Evolutionary conservation across 129 eudicot species (phyloP).

Genomic region (Mikania micrantha): DNA sequence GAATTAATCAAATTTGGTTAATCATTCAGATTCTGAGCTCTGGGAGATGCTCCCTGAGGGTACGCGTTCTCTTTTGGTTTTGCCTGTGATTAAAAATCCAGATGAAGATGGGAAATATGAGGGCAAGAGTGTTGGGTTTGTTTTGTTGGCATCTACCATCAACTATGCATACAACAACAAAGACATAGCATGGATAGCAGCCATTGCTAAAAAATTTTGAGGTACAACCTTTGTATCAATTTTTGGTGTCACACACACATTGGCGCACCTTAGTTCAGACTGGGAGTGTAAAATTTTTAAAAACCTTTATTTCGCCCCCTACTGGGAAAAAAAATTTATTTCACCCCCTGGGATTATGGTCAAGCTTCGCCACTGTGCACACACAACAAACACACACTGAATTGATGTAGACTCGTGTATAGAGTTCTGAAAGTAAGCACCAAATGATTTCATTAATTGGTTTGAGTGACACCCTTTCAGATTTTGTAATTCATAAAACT

Average conservation of each 20-base stretch:
- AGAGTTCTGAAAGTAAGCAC: neutral
- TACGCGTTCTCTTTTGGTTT: constrained; percentile 64
- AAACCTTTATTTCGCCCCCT: no score
- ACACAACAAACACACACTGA: no score
- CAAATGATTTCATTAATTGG: neutral
- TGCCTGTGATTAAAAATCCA: constrained; percentile 38
- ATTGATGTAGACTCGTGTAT: neutral
- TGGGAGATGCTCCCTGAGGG: constrained; percentile 66
- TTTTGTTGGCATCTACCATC: constrained; percentile 70
- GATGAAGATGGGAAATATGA: neutral
- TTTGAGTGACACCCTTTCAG: neutral
- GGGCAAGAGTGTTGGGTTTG: constrained; percentile 41
- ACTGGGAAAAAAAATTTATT: no score
- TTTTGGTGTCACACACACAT: no score
- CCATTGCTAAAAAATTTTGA: constrained; percentile 61
- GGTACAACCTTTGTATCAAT: constrained; percentile 24
- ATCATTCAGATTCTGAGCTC: constrained; percentile 48
- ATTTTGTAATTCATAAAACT: neutral
- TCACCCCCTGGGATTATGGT: no score
- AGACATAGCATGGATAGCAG: constrained; percentile 75
- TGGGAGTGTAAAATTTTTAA: no score
- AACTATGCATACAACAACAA: constrained; percentile 60
- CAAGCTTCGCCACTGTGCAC: no score
- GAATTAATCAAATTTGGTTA: neutral
- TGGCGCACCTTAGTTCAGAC: no score